Base-by-base conservation (phyloP, 2,329 filamentous ascomycete species). In the Pseudocercospora pini-densiflorae region DNA sequence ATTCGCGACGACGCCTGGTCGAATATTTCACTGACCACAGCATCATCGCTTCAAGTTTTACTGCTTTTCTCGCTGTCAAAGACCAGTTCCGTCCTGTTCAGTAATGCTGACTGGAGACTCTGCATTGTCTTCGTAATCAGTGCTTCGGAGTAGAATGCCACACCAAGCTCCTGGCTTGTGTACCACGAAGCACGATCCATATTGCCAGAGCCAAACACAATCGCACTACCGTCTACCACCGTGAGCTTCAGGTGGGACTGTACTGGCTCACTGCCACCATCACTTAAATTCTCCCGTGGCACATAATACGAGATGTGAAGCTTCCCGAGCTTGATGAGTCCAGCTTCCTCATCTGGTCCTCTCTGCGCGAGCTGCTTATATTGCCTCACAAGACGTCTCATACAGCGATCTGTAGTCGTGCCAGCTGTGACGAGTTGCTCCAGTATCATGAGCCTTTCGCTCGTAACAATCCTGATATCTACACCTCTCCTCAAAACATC, bases 161-260 rank as follows among this genome's bases (percentile, higher is more conserved):
- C 81, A 0, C 92, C 92, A 23, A 95, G 81, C 79, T 96, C 92
- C 78, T 95, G 92, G 77, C 91, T 94, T 5, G 92, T 95, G 78
- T 88, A 94, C 91, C 91, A 95, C 75, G 91, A 94, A 7, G 92
- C 92, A 0, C 92, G 86, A 79, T 96, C 92, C 84, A 94, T 88
- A 76, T 96, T 96, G 0, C 92, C 92, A 19, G 91, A 94, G 0
- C 92, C 92, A 2, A 95, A 80, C 0, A 95, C 83, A 1, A 89
- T 82, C 21, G 88, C 87, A 67, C 88, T 82, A 1, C 83, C 83
- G 76, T 96, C 92, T 2, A 94, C 86, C 62, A 93, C 84, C 0
- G 88, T 90, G 75, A 93, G 84, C 78, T 96, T 96, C 64, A 94
- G 81, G 79, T 96, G 92, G 4, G 88, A 89, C 61, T 92, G 89